Conservation (phyloP, 73 alveolate species). For the Stentor roeselii region DNA sequence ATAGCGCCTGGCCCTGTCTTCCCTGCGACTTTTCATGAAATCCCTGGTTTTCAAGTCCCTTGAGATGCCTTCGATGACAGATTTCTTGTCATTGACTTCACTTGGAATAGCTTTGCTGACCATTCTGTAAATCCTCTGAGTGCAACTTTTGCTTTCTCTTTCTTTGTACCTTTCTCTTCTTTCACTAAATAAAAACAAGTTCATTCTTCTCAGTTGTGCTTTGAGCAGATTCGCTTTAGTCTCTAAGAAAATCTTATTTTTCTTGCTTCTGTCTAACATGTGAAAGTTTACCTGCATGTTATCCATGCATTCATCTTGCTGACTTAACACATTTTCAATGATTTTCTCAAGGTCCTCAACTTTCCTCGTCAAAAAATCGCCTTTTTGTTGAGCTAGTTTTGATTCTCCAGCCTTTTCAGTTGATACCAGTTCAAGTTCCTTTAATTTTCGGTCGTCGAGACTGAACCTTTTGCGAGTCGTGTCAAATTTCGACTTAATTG, state of each 20-base stretch:
- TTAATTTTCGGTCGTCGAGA: neutral
- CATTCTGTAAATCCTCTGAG: neutral
- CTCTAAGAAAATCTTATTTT: neutral
- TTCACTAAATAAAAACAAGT: neutral
- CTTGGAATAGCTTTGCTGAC: neutral
- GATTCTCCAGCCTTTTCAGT: neutral
- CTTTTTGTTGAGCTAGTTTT: neutral
- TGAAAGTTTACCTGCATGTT: neutral
- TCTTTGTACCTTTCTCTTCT: neutral
- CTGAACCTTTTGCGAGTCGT: neutral
- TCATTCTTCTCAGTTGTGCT: neutral
- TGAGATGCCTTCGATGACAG: neutral
- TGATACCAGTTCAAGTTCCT: neutral
- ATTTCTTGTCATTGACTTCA: neutral
- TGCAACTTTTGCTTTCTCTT: neutral
- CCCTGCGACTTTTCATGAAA: conserved; percentile 28
- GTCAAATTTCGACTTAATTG: neutral
- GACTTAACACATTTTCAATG: neutral
- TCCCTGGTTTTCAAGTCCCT: neutral
- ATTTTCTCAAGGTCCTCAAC: neutral
- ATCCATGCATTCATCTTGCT: neutral
- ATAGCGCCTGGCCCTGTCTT: conserved; percentile 59
- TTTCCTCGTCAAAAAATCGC: too few relatives aligned
- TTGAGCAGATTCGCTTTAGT: neutral
- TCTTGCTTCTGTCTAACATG: neutral